A percentile compares a stretch with the other conserved stretches of the same genome.
These are phyloP conservation scores for Diplogelasinospora grovesii DNA, from an alignment of 495 filamentous ascomycete genomes.

Conservation along the genomic window DNA sequence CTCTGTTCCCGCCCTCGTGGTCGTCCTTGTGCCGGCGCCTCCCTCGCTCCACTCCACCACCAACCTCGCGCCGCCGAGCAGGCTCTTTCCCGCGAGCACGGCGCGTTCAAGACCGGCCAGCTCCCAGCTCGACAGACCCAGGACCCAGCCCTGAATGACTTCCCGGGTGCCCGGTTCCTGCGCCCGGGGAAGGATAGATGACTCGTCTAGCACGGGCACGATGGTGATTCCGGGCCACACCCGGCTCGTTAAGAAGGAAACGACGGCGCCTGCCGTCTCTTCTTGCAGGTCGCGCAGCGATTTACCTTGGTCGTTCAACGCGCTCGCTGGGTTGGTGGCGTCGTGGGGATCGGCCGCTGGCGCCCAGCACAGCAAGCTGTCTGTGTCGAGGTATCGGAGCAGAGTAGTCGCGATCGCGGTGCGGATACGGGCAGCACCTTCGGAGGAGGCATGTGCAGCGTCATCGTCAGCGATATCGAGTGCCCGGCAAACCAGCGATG, in stretches of 20 bases:
- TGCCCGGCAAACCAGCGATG: slow-evolving; percentile 72
- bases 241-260: slow-evolving; percentile 57
- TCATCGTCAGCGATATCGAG: slow-evolving; percentile 66
- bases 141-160: slow-evolving; percentile 74
- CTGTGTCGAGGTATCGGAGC: slow-evolving; percentile 84
- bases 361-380: slow-evolving; percentile 91
- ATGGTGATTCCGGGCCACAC: slow-evolving; percentile 87
- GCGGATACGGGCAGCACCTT: slow-evolving; percentile 29
- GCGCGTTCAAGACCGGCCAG: slow-evolving; percentile 80
- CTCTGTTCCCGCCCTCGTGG: slow-evolving; percentile 13
- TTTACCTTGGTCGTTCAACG: slow-evolving; percentile 28
- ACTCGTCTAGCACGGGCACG: slow-evolving; percentile 62
- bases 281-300: slow-evolving; percentile 69
- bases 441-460: slow-evolving; percentile 18
- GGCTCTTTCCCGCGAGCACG: slow-evolving; percentile 76
- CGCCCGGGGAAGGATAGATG: slow-evolving; percentile 60
- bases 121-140: slow-evolving; percentile 63
- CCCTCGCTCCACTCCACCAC: slow-evolving; percentile 85
- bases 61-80: slow-evolving; percentile 69
- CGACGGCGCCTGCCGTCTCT: slow-evolving; percentile 56
- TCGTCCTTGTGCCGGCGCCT: slow-evolving; percentile 17
- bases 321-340: slow-evolving; percentile 19
- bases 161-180: slow-evolving; percentile 69
- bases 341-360: slow-evolving; percentile 41
- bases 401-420: slow-evolving; percentile 56